phyloP scores from a whole-genome alignment of 1,284 basidiomycete genomes.

The Rhodotorula sp. region DNA sequence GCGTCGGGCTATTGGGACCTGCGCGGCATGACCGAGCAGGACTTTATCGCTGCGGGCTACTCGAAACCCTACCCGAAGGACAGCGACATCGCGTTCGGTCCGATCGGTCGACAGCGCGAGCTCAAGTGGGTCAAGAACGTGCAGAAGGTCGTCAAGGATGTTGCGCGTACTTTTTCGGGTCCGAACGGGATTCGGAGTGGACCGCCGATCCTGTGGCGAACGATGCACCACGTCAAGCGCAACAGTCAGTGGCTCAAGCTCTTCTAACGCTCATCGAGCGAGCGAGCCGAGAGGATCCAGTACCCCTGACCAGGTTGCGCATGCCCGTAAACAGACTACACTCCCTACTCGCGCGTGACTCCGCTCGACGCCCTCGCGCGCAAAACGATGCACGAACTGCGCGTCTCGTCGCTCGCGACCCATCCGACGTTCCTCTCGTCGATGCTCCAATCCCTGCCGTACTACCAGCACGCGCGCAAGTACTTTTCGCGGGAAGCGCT shows the following conservation, averaged over 20 bases:
- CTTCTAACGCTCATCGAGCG: neutral
- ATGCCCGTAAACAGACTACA: conserved; percentile 22
- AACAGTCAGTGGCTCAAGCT: conserved; percentile 25
- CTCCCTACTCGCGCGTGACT: conserved; percentile 30
- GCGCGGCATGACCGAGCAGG: conserved; percentile 34
- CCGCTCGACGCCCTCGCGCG: conserved; percentile 33
- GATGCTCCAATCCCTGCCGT: conserved; percentile 7
- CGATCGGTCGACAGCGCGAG: conserved; percentile 28
- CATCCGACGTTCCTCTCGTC: conserved; percentile 21
- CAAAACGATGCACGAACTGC: conserved; percentile 35
- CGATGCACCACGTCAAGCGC: conserved; percentile 36
- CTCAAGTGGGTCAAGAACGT: conserved; percentile 21
- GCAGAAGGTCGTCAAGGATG: conserved; percentile 22
- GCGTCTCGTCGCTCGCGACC: conserved; percentile 31
- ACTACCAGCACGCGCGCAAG: neutral
- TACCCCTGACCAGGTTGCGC: neutral
- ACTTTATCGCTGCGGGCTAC: conserved; percentile 29
- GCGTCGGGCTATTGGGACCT: conserved; percentile 33
- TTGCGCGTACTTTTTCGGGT: conserved; percentile 29
- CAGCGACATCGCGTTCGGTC: conserved; percentile 25
- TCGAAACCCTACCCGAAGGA: conserved; percentile 31
- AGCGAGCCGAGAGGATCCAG: too few species aligned
- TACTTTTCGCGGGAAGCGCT: conserved; percentile 18
- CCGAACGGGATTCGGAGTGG: conserved; percentile 23
- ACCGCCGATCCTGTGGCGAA: conserved; percentile 34